A percentile compares a stretch with the other conserved stretches of the same genome.
Conservation (phyloP, 2,329 filamentous ascomycete species). For the Aspergillus sp. region DNA sequence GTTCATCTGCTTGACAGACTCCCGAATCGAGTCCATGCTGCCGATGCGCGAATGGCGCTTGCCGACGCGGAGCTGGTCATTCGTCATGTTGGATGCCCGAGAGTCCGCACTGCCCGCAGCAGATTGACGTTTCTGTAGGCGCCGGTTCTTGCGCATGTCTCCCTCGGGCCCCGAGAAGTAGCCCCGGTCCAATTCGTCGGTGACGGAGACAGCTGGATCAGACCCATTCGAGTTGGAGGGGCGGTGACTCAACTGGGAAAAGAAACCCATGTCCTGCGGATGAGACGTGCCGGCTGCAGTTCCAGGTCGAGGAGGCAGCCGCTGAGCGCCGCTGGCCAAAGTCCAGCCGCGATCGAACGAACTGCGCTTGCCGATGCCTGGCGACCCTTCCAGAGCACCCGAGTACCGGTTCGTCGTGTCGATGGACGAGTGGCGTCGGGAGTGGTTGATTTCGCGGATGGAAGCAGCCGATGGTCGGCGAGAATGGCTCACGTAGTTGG, state of each 20-base stretch:
- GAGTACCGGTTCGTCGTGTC: conserved; percentile 59
- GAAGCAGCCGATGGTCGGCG: conserved; percentile 75
- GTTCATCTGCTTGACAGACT: conserved; percentile 54
- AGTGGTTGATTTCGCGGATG: conserved; percentile 78
- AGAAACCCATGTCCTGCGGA: conserved; percentile 16
- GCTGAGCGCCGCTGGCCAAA: conserved; percentile 35
- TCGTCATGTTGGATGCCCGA: conserved; percentile 73
- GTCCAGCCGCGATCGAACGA: conserved; percentile 64
- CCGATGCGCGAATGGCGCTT: conserved; percentile 76
- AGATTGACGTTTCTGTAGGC: conserved; percentile 71
- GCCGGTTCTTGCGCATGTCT: conserved; percentile 70
- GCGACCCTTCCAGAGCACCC: conserved; percentile 28
- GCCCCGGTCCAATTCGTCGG: conserved; percentile 73
- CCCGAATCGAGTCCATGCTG: conserved; percentile 73
- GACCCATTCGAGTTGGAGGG: conserved; percentile 28
- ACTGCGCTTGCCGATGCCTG: conserved; percentile 55
- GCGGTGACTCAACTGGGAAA: background rate
- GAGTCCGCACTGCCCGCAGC: conserved; percentile 54
- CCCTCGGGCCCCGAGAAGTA: conserved; percentile 91
- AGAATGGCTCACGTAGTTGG: conserved; percentile 45
- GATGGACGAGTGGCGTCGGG: conserved; percentile 82
- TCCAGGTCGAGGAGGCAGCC: conserved; percentile 35
- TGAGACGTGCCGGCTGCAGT: conserved; percentile 34
- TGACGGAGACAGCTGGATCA: conserved; percentile 34
- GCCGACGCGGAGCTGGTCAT: conserved; percentile 69